Base-by-base conservation (phyloP, 2,329 filamentous ascomycete genomes). In the Fonsecaea pedrosoi region DNA sequence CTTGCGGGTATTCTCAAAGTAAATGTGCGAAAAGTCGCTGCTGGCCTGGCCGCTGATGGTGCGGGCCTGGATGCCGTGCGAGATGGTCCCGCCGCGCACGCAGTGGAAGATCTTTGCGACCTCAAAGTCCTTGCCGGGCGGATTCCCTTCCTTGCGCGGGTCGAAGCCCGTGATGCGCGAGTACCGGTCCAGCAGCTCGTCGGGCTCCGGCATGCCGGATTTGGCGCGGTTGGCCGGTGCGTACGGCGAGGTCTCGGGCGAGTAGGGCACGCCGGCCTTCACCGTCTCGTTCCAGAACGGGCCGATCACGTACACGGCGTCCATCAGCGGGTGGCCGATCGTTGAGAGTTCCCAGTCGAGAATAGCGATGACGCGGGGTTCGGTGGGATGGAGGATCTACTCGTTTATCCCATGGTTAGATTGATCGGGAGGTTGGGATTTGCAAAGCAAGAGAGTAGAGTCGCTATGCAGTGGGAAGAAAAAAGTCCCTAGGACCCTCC, bases 331-430 rank as follows among this genome's bases (percentile, higher is more conserved):
- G 77, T 96, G 92, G 15, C 92, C 92, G 64, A 95, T 88, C 0
- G 92, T 96, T 38, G 90, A 91, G 90, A 96, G 94, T 81, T 96
- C 92, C 92, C 92, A 96, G 80, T 96, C 92, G 5, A 96, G 80
- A 62, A 96, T 92, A 2, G 92, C 92, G 78, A 96, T 91, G 2
- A 96, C 92, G 60, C 87, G 82, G 4, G 92, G 87, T 77, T 92
- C 89, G 0, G 89, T 92, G 78, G 90, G 89, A 80, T 94, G 90
- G 75, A 93, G 96, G 34, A 69, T 37, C 68, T 69, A 35, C 15
- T 21, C 54, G 15, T 18, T 25, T 25, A 35, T 35, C 15, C 25
- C 18, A n/a, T 25, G 45, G 18, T 50, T 15, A 56, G 25, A 35
- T 25, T 10, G 25, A 25, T 25, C 25, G 1, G 25, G 25, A 25